Conservation (phyloP, 192 early-diverging fungal genomes). For the Coemansia sp. region DNA sequence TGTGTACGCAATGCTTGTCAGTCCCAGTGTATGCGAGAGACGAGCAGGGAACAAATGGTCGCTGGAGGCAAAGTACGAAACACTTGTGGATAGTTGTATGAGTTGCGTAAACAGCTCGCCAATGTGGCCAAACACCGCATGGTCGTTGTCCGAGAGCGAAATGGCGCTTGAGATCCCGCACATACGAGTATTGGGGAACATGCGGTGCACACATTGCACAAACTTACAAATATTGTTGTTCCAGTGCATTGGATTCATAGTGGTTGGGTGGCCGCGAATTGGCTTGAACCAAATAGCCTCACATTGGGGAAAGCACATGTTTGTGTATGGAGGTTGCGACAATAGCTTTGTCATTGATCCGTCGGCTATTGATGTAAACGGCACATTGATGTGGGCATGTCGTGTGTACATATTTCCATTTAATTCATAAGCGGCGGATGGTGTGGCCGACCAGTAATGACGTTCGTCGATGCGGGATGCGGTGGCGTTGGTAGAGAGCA, state of each 20-base stretch:
- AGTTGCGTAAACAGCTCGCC: not conserved
- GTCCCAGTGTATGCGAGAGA: not conserved
- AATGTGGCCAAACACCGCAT: not conserved
- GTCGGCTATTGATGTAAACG: slow-evolving; percentile 6
- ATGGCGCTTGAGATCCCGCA: not conserved
- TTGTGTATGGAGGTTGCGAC: not conserved
- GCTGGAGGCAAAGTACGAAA: slow-evolving; percentile 15
- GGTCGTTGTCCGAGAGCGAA: not conserved
- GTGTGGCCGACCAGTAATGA: slow-evolving; percentile 16
- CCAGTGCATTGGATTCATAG: not conserved
- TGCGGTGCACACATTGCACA: not conserved
- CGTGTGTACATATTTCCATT: slow-evolving; percentile 9
- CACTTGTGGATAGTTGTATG: not conserved
- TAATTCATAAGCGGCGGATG: not conserved
- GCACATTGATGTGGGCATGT: slow-evolving; percentile 16
- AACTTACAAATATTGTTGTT: not conserved
- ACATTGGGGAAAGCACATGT: slow-evolving; percentile 6
- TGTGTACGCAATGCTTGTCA: slow-evolving; percentile 16
- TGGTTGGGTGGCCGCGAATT: not conserved
- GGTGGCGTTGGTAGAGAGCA: slow-evolving; percentile 4
- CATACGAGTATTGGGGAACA: not conserved
- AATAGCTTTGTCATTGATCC: slow-evolving; percentile 7
- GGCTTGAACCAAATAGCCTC: slow-evolving; percentile 5
- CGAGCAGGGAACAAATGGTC: not conserved
- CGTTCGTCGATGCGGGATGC: slow-evolving; percentile 4